Evolutionary conservation across 768 basidiomycete species (phyloP).

Genomic region (Amanita jacksonii): DNA sequence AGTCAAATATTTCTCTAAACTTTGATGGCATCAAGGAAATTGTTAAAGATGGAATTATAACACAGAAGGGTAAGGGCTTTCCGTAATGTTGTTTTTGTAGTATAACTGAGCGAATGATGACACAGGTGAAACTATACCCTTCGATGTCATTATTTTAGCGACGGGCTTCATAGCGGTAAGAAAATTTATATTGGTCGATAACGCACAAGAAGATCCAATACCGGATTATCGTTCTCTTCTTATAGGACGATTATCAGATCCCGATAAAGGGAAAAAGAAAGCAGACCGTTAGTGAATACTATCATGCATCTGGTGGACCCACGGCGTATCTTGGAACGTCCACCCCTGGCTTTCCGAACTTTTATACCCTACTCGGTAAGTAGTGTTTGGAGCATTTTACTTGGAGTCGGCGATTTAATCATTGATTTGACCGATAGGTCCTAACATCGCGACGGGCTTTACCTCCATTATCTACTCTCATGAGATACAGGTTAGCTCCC

Average conservation of each 20-base stretch:
- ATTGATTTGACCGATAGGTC: no score
- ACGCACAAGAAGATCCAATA: no score
- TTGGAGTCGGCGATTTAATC: no score
- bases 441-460: constrained; percentile 29
- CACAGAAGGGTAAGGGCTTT: constrained; percentile 19
- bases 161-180: constrained; percentile 23
- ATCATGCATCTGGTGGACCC: constrained; percentile 24
- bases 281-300: constrained; percentile 24
- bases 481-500: constrained; percentile 25
- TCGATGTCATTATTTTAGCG: constrained; percentile 25
- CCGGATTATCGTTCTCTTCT: no score
- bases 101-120: not conserved
- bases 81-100: not conserved
- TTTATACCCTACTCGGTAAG: constrained; percentile 25
- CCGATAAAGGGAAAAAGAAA: constrained; percentile 16
- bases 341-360: constrained; percentile 31
- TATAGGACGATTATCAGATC: constrained; percentile 22
- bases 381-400: no score
- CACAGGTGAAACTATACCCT: constrained; percentile 19
- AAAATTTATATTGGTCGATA: no score
- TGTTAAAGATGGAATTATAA: constrained; percentile 27
- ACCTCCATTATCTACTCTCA: constrained; percentile 26
- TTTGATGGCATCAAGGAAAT: constrained; percentile 27
- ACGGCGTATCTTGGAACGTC: constrained; percentile 30
- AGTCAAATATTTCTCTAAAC: constrained; percentile 30